Base-by-base conservation (phyloP, 2,329 filamentous ascomycete species). In the Biscogniauxia sp. region DNA sequence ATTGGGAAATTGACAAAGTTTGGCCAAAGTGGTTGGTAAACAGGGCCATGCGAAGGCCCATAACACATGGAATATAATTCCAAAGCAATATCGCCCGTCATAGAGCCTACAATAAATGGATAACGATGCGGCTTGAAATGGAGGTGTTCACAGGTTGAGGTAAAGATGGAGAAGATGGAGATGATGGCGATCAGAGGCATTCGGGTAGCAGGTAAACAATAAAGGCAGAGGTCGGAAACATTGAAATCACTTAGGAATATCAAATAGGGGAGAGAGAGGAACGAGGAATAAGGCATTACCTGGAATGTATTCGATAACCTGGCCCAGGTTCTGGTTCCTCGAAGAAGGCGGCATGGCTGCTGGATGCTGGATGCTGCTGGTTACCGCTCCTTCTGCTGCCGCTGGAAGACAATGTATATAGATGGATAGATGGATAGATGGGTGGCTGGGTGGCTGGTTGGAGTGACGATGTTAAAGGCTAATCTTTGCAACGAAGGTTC, bases 261-360 rank as follows among this genome's bases (percentile, higher is more conserved):
- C n/a, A n/a, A n/a, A n/a, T 60, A 23, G 51, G 45, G 20, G 5
- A 23, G 51, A 45, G 28, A 13, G 28, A 32, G 28, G 11, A 32
- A 32, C 28, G 11, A 13, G 11, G 11, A 41, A 49, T 53, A 56
- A 53, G 28, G 80, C 86, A 72, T 83, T 83, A 96, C 93, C 91
- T 81, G 93, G 91, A 71, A 97, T 96, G 78, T 97, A 97, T 81
- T 97, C 93, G 74, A 97, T 93, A 70, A 97, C 88, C 80, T 96
- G 92, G 64, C 92, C 93, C 79, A 91, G 86, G 77, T 87, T 90
- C 75, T 84, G 72, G 74, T 71, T 73, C 74, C 77, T 75, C 67
- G 75, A 78, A 66, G 82, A 80, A 76, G 82, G 81, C 66, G 80
- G 79, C 82, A 84, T 85, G 64, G 67, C 66, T 71, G 51, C 55